Evolutionary conservation across 108 stramenopile species (phyloP).

Genomic region (Conticribra weissflogii): DNA sequence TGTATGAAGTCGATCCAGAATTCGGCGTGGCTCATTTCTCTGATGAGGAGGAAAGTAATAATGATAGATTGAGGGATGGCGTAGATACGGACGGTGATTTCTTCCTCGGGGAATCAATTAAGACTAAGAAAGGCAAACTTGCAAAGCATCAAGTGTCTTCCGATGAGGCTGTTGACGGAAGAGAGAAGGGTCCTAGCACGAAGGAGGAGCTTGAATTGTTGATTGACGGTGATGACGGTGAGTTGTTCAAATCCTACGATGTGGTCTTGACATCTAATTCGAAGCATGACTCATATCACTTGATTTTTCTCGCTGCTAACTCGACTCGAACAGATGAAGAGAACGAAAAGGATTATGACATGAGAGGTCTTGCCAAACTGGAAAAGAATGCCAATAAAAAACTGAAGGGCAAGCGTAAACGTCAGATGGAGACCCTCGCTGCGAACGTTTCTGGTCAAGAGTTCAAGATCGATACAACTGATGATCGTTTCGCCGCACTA

Average conservation of each 20-base stretch:
- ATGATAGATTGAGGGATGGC: background rate
- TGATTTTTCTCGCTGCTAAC: too few relatives aligned
- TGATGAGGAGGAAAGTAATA: slow-evolving; percentile 35
- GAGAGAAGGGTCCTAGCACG: slow-evolving; percentile 28
- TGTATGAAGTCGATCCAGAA: slow-evolving; percentile 51
- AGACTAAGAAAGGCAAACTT: too few relatives aligned
- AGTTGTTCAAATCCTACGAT: too few relatives aligned
- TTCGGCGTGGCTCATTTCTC: slow-evolving; percentile 47
- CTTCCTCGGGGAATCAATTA: too few relatives aligned
- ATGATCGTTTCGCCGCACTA: slow-evolving; percentile 88
- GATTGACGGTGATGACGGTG: slow-evolving; percentile 76
- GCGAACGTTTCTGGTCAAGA: slow-evolving; percentile 75
- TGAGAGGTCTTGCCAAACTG: slow-evolving; percentile 78
- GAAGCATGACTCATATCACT: too few relatives aligned
- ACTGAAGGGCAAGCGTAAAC: slow-evolving; percentile 76
- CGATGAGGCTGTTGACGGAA: slow-evolving; percentile 11
- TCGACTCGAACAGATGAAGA: slow-evolving; percentile 63
- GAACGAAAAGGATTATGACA: slow-evolving; percentile 74
- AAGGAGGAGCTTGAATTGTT: slow-evolving; percentile 80
- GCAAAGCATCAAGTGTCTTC: too few relatives aligned
- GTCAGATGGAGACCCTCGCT: slow-evolving; percentile 74
- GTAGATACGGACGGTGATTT: too few relatives aligned
- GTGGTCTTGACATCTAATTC: too few relatives aligned
- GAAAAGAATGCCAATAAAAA: slow-evolving; percentile 85
- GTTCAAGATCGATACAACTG: slow-evolving; percentile 83